Evolutionary conservation across 352 stramenopile genomes (phyloP), one percentile per base, ranked within the genome.

Genomic region (Pythium vanterpoolii): DNA sequence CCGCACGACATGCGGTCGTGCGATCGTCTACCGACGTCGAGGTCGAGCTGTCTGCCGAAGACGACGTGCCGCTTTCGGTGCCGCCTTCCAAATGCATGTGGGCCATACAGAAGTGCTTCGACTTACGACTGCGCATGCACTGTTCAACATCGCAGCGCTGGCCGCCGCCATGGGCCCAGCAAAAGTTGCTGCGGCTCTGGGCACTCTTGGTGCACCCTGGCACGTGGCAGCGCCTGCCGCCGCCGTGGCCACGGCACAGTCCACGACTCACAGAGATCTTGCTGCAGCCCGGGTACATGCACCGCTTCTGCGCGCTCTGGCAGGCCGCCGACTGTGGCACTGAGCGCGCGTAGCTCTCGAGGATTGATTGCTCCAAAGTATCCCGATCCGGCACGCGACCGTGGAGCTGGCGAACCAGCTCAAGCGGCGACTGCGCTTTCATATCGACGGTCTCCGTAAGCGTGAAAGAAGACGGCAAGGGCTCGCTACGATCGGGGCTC

Each of bases 251-350:
- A 24, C 81, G 76, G 50, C 82, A 92, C 7, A 86, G 67, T 4
- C 82, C 77, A 45, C 79, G 72, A 24, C 76, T 87, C 2, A 89
- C 74, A 0, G 82, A 81, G 58, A 85, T 86, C 61, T 89, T 92
- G 53, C 51, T 72, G 68, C 82, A 91, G 43, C 66, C 63, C 0
- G 68, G 64, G 42, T 80, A 72, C 46, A 74, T 69, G 68, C 81
- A 91, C 11, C 69, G 77, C 62, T 89, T 91, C 64, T 85, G 77
- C 11, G 77, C 23, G 50, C 59, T 84, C 45, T 85, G 77, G 34
- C 77, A 87, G 3, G 77, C 77, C 4, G 68, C 65, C 7, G 77
- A 83, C 26, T 81, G 56, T 28, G 73, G 71, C 38, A 76, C 69
- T 5, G 56, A 66, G 9, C 71, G 62, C 13, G 71, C 51, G 57